Conservation (phyloP, 805 yeast genomes). For the Starmerella geochares region DNA sequence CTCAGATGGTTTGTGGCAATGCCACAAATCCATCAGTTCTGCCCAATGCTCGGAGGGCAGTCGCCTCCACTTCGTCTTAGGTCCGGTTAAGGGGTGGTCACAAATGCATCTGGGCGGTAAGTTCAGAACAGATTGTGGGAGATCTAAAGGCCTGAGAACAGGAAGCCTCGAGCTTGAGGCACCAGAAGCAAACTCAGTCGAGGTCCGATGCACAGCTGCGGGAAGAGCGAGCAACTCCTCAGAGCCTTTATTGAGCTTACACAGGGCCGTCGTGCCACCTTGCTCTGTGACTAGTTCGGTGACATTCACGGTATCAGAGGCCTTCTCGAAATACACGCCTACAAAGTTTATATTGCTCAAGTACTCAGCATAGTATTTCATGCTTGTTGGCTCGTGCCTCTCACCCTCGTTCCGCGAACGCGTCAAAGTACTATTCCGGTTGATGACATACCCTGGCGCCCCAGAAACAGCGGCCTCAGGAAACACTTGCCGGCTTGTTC, state of each 20-base stretch:
- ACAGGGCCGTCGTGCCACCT: background rate
- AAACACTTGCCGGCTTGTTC: too few species aligned
- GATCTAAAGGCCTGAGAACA: background rate
- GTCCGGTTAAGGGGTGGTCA: background rate
- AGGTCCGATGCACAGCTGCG: background rate
- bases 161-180: background rate
- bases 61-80: constrained; percentile 33
- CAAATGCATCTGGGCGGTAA: background rate
- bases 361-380: constrained; percentile 8
- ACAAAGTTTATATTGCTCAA: constrained; percentile 7
- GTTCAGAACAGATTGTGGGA: background rate
- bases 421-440: too few species aligned
- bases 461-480: too few species aligned
- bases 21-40: constrained; percentile 96
- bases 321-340: constrained; percentile 1
- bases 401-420: too few species aligned
- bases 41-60: constrained; percentile 92
- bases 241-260: background rate
- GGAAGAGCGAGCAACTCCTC: background rate
- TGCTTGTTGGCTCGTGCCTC: background rate
- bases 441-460: background rate
- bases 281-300: background rate
- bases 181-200: background rate
- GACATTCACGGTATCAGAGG: background rate
- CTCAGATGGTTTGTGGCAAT: constrained; percentile 54